Conservation (phyloP, 139 green algal genomes). For the Trebouxia sp. region DNA sequence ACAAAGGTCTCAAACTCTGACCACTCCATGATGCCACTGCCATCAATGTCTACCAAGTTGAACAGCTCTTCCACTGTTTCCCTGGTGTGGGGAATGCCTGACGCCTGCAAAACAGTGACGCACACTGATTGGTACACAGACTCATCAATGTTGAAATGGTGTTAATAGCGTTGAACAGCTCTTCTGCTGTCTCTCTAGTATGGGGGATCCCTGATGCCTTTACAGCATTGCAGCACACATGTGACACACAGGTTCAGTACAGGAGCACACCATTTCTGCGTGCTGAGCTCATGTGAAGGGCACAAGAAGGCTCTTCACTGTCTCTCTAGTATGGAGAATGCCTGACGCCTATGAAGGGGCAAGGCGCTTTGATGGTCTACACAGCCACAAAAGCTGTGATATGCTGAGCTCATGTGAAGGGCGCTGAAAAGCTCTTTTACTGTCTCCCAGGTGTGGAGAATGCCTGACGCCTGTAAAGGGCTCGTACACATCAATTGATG, state of each 20-base stretch:
- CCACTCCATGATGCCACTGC: conserved; percentile 20
- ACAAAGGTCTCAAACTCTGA: conserved; percentile 29
- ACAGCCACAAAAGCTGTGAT: not conserved
- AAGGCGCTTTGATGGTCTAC: not conserved
- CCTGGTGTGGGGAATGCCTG: conserved; percentile 19
- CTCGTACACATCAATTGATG: not conserved
- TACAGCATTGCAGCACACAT: not conserved
- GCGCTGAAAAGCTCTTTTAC: conserved; percentile 14
- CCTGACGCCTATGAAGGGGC: not conserved
- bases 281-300: too few species aligned
- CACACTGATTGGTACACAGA: not conserved
- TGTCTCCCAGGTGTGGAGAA: conserved; percentile 3
- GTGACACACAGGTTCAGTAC: not conserved
- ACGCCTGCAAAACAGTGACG: not conserved
- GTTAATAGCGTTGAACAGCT: not conserved
- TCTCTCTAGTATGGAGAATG: not conserved
- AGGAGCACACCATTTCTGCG: not conserved
- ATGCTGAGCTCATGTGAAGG: not conserved
- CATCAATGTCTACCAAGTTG: conserved; percentile 23
- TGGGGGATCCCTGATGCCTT: conserved; percentile 20
- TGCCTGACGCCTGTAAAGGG: not conserved
- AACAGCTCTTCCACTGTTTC: conserved; percentile 20
- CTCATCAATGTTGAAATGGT: not conserved
- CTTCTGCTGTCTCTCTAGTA: not conserved
- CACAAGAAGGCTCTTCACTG: not conserved